phyloP scores from a whole-genome alignment of 1,284 basidiomycete species.

The Puccinia sorghi region DNA sequence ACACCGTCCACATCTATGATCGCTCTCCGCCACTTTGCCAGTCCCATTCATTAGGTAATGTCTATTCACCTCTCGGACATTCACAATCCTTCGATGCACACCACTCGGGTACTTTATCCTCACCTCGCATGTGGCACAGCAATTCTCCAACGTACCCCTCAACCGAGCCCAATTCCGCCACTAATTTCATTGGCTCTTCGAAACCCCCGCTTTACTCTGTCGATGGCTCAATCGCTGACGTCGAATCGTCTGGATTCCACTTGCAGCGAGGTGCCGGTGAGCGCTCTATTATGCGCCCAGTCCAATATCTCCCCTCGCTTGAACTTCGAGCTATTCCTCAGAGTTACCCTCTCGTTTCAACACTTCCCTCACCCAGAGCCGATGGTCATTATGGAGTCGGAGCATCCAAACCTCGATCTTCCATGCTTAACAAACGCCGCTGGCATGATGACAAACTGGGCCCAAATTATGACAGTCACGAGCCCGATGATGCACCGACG shows the following conservation, averaged over 20 bases:
- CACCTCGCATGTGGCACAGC: constrained; percentile 14
- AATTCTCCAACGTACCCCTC: not conserved
- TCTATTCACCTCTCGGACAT: not conserved
- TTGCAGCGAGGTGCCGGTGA: not conserved
- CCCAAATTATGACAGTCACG: not conserved
- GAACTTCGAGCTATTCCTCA: not conserved
- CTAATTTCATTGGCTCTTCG: not conserved
- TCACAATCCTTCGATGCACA: constrained; percentile 21
- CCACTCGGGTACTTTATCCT: constrained; percentile 8
- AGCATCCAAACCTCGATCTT: not conserved
- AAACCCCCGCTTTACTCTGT: constrained; percentile 3
- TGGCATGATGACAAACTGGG: constrained; percentile 19
- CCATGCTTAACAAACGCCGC: constrained; percentile 6
- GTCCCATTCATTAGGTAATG: not conserved
- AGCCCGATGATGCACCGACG: not conserved
- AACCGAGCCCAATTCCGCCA: not conserved
- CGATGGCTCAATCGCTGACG: constrained; percentile 9
- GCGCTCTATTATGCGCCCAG: constrained; percentile 12
- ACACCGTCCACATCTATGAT: not conserved
- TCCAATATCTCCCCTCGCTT: constrained; percentile 5
- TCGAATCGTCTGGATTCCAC: not conserved
- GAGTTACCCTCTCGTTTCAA: not conserved
- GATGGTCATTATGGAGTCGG: not conserved
- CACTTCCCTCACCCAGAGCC: not conserved
- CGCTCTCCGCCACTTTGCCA: not conserved